A percentile compares a stretch with the other conserved stretches of the same genome.
These are phyloP conservation scores for Trypanosomatidae sp. DNA, from an alignment of 208 protist species.

Conservation along the genomic window DNA sequence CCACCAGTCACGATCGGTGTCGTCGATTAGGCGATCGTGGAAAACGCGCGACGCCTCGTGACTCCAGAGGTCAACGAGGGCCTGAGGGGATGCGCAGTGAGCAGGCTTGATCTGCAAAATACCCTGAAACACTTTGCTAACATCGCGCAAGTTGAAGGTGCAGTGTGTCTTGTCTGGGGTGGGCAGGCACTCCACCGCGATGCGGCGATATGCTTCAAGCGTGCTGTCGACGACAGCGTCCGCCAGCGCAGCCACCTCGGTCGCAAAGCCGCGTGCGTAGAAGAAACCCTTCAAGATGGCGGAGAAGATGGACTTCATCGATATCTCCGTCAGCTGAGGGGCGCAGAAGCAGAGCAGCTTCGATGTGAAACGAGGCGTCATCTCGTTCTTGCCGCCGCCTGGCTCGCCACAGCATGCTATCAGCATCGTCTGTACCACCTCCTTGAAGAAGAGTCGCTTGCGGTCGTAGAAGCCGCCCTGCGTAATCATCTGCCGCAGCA, in stretches of 20 bases:
- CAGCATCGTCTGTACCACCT: slow-evolving; percentile 87
- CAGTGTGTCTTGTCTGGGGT: slow-evolving; percentile 98
- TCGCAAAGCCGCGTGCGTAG: slow-evolving; percentile 37
- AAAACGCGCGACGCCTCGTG: slow-evolving; percentile 97
- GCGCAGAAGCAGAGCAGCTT: slow-evolving; percentile 93
- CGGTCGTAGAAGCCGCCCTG: slow-evolving; percentile 92
- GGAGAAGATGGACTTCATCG: slow-evolving; percentile 92
- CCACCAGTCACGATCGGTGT: slow-evolving; percentile 92
- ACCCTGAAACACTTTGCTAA: slow-evolving; percentile 97
- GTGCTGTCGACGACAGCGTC: slow-evolving; percentile 89
- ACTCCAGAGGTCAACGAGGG: slow-evolving; percentile 90
- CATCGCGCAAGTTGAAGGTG: slow-evolving; percentile 98
- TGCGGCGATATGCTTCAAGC: slow-evolving; percentile 93
- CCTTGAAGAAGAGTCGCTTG: slow-evolving; percentile 92
- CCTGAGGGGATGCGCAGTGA: slow-evolving; percentile 44
- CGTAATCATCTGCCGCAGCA: slow-evolving; percentile 93
- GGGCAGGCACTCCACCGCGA: slow-evolving; percentile 93
- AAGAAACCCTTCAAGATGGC: slow-evolving; percentile 93
- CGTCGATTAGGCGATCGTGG: slow-evolving; percentile 95
- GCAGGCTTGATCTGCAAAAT: slow-evolving; percentile 87
- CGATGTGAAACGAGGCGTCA: slow-evolving; percentile 91
- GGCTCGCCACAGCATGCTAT: slow-evolving; percentile 93
- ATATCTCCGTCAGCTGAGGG: slow-evolving; percentile 81
- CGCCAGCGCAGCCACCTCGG: slow-evolving; percentile 46
- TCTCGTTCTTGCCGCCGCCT: slow-evolving; percentile 94